Evolutionary conservation across 2,329 filamentous ascomycete species (phyloP).

Genomic region (Beauveria rudraprayagi): DNA sequence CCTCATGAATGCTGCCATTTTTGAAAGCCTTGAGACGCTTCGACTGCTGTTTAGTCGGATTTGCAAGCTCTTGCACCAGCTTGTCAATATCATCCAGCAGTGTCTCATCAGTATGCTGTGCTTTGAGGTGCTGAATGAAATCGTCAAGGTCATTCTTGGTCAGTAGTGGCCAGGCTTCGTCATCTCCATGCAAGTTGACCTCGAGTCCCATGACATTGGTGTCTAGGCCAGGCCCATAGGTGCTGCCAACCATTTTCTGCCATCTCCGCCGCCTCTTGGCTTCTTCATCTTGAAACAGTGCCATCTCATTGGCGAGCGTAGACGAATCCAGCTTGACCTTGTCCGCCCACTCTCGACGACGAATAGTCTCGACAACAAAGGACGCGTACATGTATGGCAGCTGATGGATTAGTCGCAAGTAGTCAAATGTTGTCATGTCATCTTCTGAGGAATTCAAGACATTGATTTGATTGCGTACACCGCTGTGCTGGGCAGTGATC

Average conservation of each 20-base stretch:
- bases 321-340: conserved; percentile 84
- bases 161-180: conserved; percentile 71
- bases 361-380: conserved; percentile 75
- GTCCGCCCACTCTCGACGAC: conserved; percentile 82
- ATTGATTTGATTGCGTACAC: conserved; percentile 64
- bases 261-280: conserved; percentile 81
- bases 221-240: conserved; percentile 61
- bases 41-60: conserved; percentile 76
- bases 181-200: conserved; percentile 73
- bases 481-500: conserved; percentile 67
- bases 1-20: conserved; percentile 89
- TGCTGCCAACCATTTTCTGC: conserved; percentile 75
- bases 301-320: conserved; percentile 86
- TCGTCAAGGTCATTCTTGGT: conserved; percentile 67
- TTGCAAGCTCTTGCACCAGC: conserved; percentile 69
- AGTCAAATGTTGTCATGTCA: conserved; percentile 71
- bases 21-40: conserved; percentile 91
- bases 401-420: conserved; percentile 70
- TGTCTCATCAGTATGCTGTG: conserved; percentile 55
- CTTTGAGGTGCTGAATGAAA: conserved; percentile 60
- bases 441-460: conserved; percentile 65
- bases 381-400: conserved; percentile 87
- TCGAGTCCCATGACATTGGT: conserved; percentile 69
- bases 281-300: conserved; percentile 86
- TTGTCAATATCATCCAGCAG: conserved; percentile 66